Base-by-base conservation (phyloP, 768 basidiomycete genomes). In the Cubamyces sp. region DNA sequence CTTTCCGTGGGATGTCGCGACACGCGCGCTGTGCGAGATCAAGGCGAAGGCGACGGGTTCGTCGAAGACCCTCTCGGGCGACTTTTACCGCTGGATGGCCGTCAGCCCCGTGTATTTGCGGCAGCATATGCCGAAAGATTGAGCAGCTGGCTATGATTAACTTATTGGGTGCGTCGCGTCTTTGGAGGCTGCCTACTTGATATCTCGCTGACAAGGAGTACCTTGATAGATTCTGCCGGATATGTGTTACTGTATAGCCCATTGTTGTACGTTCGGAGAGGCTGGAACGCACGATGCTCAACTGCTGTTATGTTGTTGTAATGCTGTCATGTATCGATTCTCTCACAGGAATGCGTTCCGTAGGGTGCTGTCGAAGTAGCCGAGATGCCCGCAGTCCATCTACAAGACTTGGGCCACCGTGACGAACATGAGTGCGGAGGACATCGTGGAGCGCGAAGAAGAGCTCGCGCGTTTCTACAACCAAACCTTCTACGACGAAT, bases 1-100 rank as follows among this genome's bases (percentile, higher is more conserved):
- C 16, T 84, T 85, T 66, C 82, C 85, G 0, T 86, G 78, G 75
- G 77, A 85, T 67, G 77, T 87, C 34, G 82, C 84, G 1, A 79
- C 83, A 73, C 74, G 84, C 6, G 79, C 81, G 55, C 74, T 88
- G 16, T 76, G 83, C 53, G 66, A 66, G 40, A 85, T 87, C 70
- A 87, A 87, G 70, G 79, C 81, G 5, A 70, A 71, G 21, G 79
- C 81, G 1, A 15, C 62, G 11, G 80, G 80, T 5, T 61, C 69
- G 0, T 71, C 69, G 43, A 83, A 82, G 69, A 77, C 79, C 0
- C 69, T 83, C 3, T 73, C 73, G 6, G 70, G 70, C 1, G 69
- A 69, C 0, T 84, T 86, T 57, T 85, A 86, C 61, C 77, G 81
- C 15, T 25, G 54, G 43, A 69, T 75, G 49, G 40, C 48, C 3